Percentiles rank a stretch among this genome's conserved stretches.
These are phyloP conservation scores for Fraxinus excelsior DNA, from an alignment of 257 asterid species.

Conservation along the genomic window DNA sequence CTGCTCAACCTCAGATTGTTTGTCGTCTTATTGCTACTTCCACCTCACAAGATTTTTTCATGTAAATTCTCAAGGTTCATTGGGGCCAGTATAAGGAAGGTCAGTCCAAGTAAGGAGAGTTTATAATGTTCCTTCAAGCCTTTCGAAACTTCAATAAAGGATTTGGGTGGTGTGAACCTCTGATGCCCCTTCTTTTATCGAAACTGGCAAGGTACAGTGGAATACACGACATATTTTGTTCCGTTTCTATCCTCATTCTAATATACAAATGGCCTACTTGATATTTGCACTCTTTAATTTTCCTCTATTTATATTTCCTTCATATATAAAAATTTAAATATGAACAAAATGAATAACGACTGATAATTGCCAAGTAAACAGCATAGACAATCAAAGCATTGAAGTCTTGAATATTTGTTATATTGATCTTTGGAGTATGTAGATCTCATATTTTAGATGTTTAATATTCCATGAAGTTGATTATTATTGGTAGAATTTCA, in stretches of 20 bases:
- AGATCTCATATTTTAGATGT: not conserved
- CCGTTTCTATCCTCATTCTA: not conserved
- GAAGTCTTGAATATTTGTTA: not conserved
- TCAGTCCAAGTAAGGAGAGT: slow-evolving; percentile 1
- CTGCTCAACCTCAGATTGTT: not conserved
- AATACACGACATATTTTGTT: not conserved
- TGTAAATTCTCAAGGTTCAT: not conserved
- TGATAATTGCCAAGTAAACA: not conserved
- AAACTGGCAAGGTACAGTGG: not conserved
- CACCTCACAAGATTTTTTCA: slow-evolving; percentile 11
- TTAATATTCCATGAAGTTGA: not conserved
- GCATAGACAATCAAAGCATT: not conserved
- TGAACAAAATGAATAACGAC: not conserved
- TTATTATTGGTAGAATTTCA: not conserved
- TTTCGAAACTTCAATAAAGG: not conserved
- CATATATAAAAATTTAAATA: not conserved
- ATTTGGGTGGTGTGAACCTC: not conserved
- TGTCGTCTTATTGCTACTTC: not conserved
- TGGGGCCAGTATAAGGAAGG: not conserved
- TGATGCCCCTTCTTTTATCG: not conserved
- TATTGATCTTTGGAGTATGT: not conserved
- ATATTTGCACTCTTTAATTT: not conserved
- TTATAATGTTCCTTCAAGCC: not conserved
- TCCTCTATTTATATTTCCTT: not conserved
- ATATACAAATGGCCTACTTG: not conserved